Conservation (phyloP, 1,284 basidiomycete genomes). For the Afroboletus lepidellus region DNA sequence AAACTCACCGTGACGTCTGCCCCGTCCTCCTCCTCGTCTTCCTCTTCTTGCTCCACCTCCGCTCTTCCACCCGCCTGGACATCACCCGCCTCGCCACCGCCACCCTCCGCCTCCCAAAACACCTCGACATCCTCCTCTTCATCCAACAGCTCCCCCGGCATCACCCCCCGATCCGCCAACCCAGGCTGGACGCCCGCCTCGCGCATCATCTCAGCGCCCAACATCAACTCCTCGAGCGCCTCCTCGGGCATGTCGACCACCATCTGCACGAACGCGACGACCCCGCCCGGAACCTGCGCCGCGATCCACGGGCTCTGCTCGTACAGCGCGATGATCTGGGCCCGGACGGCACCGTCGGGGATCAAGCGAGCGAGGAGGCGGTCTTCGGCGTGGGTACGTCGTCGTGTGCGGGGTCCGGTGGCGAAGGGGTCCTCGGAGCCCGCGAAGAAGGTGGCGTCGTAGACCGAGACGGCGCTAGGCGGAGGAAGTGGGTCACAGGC, state of each 20-base stretch:
- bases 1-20: conserved; percentile 46
- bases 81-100: conserved; percentile 18
- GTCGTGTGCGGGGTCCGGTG: conserved; percentile 34
- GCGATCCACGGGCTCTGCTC: conserved; percentile 39
- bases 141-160: conserved; percentile 36
- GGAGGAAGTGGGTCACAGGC: conserved; percentile 85
- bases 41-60: conserved; percentile 36
- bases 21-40: conserved; percentile 7
- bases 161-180: conserved; percentile 36
- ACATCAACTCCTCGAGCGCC: conserved; percentile 55
- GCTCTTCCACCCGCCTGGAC: conserved; percentile 23
- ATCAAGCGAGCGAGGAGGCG: conserved; percentile 53
- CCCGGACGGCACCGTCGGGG: conserved; percentile 54
- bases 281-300: conserved; percentile 60
- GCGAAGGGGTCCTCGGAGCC: conserved; percentile 53
- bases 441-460: conserved; percentile 72
- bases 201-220: conserved; percentile 41
- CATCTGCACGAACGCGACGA: conserved; percentile 61
- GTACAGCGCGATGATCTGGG: conserved; percentile 48
- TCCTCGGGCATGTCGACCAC: conserved; percentile 59
- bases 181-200: conserved; percentile 41
- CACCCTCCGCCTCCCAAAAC: conserved; percentile 28
- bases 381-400: conserved; percentile 47
- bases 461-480: conserved; percentile 51
- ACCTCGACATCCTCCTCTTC: conserved; percentile 20